phyloP scores from a whole-genome alignment of 1,139 yeast species.

The Candida sanyaensis region DNA sequence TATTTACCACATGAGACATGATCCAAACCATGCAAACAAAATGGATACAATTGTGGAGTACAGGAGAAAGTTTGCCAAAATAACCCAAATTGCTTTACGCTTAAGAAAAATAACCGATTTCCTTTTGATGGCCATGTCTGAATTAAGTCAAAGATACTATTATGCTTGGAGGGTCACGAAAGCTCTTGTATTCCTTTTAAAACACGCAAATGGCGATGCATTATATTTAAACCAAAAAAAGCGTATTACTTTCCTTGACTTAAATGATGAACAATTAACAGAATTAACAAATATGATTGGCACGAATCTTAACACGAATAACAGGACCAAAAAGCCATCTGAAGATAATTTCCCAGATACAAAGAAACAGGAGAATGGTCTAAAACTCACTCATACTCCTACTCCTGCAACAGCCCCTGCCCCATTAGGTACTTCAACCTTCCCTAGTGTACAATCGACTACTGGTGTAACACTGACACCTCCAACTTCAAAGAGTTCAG shows the following conservation, averaged over 20 bases:
- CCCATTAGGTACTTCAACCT: too few species aligned
- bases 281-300: conserved; percentile 30
- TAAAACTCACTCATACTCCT: neutral
- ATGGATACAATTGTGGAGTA: conserved; percentile 18
- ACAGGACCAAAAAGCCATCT: conserved; percentile 6
- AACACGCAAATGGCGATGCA: conserved; percentile 22
- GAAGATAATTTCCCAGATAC: neutral
- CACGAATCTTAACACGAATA: conserved; percentile 17
- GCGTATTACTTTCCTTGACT: conserved; percentile 9
- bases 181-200: conserved; percentile 32
- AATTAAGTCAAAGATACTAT: conserved; percentile 39
- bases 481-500: neutral
- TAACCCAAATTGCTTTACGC: conserved; percentile 14
- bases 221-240: conserved; percentile 19
- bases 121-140: conserved; percentile 21
- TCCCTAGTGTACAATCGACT: too few species aligned
- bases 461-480: neutral
- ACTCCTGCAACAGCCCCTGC: neutral
- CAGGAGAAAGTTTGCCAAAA: conserved; percentile 21
- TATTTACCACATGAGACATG: conserved; percentile 22
- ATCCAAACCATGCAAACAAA: conserved; percentile 11
- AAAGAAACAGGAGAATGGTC: neutral
- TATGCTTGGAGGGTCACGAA: conserved; percentile 48
- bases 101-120: neutral
- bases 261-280: conserved; percentile 23